Conservation (phyloP, 169 alveolate genomes). For the Toxoplasma gondii region DNA sequence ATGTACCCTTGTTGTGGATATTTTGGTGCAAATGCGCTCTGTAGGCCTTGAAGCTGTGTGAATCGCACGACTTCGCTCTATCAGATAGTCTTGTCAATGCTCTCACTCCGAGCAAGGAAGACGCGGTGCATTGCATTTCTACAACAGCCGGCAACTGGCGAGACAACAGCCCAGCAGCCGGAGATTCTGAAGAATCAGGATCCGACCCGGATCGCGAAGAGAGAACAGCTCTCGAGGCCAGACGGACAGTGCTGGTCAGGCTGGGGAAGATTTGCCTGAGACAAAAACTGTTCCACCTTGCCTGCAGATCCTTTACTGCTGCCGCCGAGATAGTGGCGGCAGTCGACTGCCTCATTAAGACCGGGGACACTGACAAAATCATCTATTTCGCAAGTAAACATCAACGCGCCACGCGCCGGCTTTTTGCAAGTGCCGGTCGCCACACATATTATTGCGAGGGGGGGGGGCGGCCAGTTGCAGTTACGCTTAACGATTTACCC, state of each 20-base stretch:
- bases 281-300: slow-evolving; percentile 82
- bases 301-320: slow-evolving; percentile 84
- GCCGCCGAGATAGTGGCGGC: slow-evolving; percentile 86
- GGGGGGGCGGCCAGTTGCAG: too few species aligned
- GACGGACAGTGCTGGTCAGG: slow-evolving; percentile 70
- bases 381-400: slow-evolving; percentile 70
- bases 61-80: slow-evolving; percentile 70
- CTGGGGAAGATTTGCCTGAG: slow-evolving; percentile 77
- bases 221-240: slow-evolving; percentile 33
- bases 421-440: too few species aligned
- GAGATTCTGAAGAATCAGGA: background rate
- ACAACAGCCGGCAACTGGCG: too few species aligned
- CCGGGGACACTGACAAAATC: slow-evolving; percentile 84
- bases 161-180: background rate
- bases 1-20: too few species aligned
- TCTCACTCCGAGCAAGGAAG: slow-evolving; percentile 73
- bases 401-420: background rate
- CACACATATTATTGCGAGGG: too few species aligned
- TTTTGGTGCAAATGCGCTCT: background rate
- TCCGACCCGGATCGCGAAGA: background rate
- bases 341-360: slow-evolving; percentile 83
- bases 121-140: background rate
- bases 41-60: slow-evolving; percentile 82
- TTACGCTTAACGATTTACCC: too few species aligned
- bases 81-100: slow-evolving; percentile 78